phyloP scores from a whole-genome alignment of 495 filamentous ascomycete genomes.

The Neurospora sp. region DNA sequence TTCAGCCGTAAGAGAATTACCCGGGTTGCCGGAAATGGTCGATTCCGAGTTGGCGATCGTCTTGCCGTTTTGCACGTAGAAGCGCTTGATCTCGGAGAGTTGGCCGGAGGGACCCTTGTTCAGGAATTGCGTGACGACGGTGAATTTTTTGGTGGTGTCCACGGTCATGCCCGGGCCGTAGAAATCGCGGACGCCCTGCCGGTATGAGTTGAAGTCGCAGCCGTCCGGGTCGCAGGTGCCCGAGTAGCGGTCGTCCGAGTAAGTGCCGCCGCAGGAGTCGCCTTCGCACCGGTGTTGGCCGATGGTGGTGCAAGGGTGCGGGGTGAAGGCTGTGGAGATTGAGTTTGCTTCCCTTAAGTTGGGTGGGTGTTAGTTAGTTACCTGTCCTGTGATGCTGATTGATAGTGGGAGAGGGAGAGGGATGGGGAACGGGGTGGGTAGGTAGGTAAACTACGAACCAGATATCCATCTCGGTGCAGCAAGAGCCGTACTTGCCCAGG shows the following conservation, averaged over 20 bases:
- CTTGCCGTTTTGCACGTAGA: conserved; percentile 59
- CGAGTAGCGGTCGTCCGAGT: conserved; percentile 34
- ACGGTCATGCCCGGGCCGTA: conserved; percentile 45
- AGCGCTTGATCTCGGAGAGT: conserved; percentile 51
- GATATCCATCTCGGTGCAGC: conserved; percentile 63
- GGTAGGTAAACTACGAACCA: conserved; percentile 20
- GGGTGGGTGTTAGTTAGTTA: background rate
- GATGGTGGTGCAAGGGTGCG: conserved; percentile 53
- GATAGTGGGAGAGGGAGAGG: background rate
- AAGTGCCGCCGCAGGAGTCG: conserved; percentile 37
- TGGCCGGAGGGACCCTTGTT: conserved; percentile 29
- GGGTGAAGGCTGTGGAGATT: conserved; percentile 30
- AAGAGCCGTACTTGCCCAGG: conserved; percentile 48
- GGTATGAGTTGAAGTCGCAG: conserved; percentile 70
- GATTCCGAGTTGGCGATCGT: conserved; percentile 48
- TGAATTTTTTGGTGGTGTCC: conserved; percentile 54
- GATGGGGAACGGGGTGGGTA: background rate
- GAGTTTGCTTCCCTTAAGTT: conserved; percentile 30
- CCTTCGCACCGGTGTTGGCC: conserved; percentile 45
- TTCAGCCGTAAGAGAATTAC: conserved; percentile 24
- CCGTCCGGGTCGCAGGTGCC: conserved; percentile 58
- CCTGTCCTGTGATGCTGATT: background rate
- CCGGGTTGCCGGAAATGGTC: conserved; percentile 35
- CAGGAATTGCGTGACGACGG: conserved; percentile 63
- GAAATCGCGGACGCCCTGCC: conserved; percentile 49